phyloP scores from a whole-genome alignment of 208 protist genomes.

The Wallacemonas collosoma region DNA sequence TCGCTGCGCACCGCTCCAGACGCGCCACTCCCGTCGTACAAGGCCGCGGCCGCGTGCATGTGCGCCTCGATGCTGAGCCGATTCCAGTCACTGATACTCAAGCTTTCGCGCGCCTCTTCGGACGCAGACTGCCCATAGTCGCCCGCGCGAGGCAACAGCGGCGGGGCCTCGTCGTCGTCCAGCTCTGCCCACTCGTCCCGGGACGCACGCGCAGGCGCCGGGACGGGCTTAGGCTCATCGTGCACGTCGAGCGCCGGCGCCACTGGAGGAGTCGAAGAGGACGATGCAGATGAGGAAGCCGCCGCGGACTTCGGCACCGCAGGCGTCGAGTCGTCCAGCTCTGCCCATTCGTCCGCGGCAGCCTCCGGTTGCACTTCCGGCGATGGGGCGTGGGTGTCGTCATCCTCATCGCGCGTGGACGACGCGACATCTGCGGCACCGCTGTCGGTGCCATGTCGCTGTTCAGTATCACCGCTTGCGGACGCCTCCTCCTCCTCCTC shows the following conservation, averaged over 20 bases:
- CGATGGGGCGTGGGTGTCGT: background rate
- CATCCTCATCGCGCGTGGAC: background rate
- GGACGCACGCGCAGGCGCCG: too few species aligned
- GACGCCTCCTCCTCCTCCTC: constrained; percentile 10
- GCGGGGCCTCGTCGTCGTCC: background rate
- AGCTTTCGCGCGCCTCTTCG: too few species aligned
- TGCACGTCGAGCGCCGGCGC: too few species aligned
- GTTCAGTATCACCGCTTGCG: background rate
- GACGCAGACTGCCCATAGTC: background rate
- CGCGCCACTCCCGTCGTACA: background rate
- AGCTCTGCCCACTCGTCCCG: constrained; percentile 9
- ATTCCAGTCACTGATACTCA: background rate
- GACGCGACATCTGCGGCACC: too few species aligned
- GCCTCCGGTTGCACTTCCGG: constrained; percentile 5
- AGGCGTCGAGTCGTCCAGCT: background rate
- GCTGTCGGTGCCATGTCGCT: too few species aligned
- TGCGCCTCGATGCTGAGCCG: background rate
- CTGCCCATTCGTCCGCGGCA: background rate
- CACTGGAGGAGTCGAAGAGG: too few species aligned
- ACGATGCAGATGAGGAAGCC: background rate
- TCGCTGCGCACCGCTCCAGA: too few species aligned
- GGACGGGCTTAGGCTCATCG: too few species aligned
- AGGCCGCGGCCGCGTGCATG: background rate
- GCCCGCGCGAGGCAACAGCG: background rate
- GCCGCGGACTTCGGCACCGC: background rate